These are phyloP conservation scores for Trichoderma afroharzianum DNA, from an alignment of 2,329 filamentous ascomycete species.

Conservation along the genomic window DNA sequence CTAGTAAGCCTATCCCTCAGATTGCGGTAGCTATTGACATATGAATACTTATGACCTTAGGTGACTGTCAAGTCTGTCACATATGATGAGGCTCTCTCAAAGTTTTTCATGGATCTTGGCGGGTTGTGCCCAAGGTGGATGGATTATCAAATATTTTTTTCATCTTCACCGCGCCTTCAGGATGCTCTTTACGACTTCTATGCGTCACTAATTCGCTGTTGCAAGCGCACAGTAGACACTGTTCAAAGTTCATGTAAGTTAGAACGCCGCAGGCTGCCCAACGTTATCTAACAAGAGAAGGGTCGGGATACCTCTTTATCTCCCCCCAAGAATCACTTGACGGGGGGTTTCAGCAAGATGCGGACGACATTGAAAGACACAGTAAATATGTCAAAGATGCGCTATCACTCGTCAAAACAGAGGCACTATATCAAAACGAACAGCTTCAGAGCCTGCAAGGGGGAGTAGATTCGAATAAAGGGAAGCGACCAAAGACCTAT, in stretches of 20 bases:
- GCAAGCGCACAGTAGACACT: conserved; percentile 29
- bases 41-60: conserved; percentile 19
- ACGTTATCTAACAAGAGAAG: not conserved
- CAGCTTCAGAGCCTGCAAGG: not conserved
- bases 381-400: not conserved
- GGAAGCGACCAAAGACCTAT: fast-evolving
- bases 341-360: conserved; percentile 25
- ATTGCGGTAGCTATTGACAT: too few relatives aligned
- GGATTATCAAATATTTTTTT: conserved; percentile 37
- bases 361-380: not conserved
- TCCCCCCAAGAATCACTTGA: conserved; percentile 29
- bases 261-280: not conserved
- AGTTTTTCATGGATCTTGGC: conserved; percentile 35
- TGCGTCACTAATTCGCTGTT: conserved; percentile 34
- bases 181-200: conserved; percentile 34
- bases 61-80: conserved; percentile 33
- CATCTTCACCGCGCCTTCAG: conserved; percentile 32
- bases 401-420: not conserved
- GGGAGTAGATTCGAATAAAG: not conserved
- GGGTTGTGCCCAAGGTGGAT: conserved; percentile 33
- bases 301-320: not conserved
- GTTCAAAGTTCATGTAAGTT: conserved; percentile 28
- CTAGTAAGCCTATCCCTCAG: conserved; percentile 22
- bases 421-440: not conserved
- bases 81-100: conserved; percentile 38